These are phyloP conservation scores for Rubia peregrina DNA, from an alignment of 305 asterid genomes.

Conservation along the genomic window DNA sequence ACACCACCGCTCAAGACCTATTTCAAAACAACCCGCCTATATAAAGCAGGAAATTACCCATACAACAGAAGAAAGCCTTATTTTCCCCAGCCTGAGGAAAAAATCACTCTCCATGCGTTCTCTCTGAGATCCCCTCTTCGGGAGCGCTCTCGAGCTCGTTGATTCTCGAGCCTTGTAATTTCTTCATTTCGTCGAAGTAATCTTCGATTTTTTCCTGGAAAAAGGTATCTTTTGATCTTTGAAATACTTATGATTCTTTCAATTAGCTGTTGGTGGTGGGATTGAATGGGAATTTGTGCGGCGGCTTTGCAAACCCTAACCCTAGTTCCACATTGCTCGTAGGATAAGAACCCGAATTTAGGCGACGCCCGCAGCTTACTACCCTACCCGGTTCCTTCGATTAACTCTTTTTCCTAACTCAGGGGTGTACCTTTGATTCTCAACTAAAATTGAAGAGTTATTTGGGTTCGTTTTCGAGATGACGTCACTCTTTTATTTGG, in stretches of 20 bases:
- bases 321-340: slow-evolving; percentile 13
- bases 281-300: too few species aligned
- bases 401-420: neutral
- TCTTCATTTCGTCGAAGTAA: neutral
- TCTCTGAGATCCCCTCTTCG: slow-evolving; percentile 6
- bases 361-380: neutral
- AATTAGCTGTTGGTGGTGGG: neutral
- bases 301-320: slow-evolving; percentile 20
- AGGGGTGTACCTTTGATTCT: neutral
- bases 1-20: neutral
- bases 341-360: neutral
- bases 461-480: neutral
- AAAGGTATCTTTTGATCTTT: neutral
- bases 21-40: neutral
- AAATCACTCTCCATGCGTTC: neutral
- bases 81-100: neutral
- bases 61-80: neutral
- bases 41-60: neutral
- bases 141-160: neutral
- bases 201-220: neutral
- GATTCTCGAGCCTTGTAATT: neutral
- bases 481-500: neutral
- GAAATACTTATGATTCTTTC: neutral
- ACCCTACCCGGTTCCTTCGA: neutral
- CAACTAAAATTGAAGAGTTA: neutral